A percentile compares a stretch with the other conserved stretches of the same genome.
Conservation (phyloP, 2,329 filamentous ascomycete species). For the Ceratocystis lukuohia region DNA sequence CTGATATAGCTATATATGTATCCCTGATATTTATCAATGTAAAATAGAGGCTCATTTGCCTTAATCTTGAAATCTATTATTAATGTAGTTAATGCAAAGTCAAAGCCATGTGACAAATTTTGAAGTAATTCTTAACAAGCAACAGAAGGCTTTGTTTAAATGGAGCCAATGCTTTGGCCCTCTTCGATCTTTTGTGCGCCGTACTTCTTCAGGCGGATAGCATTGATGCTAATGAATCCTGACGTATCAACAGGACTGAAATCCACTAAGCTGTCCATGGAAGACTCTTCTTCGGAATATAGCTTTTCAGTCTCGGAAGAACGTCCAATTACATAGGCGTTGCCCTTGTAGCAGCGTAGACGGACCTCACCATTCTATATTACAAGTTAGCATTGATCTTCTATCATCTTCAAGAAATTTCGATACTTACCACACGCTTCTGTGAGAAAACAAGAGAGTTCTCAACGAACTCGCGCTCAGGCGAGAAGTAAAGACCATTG, state of each 20-base stretch:
- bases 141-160: background rate
- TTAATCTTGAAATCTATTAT: no score
- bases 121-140: no score
- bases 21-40: no score
- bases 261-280: slow-evolving; percentile 37
- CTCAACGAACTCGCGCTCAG: slow-evolving; percentile 42
- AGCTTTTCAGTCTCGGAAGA: slow-evolving; percentile 36
- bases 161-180: slow-evolving; percentile 23
- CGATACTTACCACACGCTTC: slow-evolving; percentile 32
- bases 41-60: no score
- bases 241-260: slow-evolving; percentile 32
- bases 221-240: slow-evolving; percentile 55
- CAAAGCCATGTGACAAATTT: no score
- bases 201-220: slow-evolving; percentile 46
- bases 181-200: slow-evolving; percentile 26
- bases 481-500: slow-evolving; percentile 44
- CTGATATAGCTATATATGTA: no score
- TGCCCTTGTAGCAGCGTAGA: slow-evolving; percentile 35
- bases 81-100: no score
- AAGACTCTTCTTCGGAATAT: slow-evolving; percentile 36
- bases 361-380: slow-evolving; percentile 27
- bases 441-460: slow-evolving; percentile 47
- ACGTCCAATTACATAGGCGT: slow-evolving; percentile 34
- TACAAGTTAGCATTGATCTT: background rate
- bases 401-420: background rate